These are phyloP conservation scores for Coniella lustricola DNA, from an alignment of 2,329 filamentous ascomycete species.

Conservation along the genomic window DNA sequence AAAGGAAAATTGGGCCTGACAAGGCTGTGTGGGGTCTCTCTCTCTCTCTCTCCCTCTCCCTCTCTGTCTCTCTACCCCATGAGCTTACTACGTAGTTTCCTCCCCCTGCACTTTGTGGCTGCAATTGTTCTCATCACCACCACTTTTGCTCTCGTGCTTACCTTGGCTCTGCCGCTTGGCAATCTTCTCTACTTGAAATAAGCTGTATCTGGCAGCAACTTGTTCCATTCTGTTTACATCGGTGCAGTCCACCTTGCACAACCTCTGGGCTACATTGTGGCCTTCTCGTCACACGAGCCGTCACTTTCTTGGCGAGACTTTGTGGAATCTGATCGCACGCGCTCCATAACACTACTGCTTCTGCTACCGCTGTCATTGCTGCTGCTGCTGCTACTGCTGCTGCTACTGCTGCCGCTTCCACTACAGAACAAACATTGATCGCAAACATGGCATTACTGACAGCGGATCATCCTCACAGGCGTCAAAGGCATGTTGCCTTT, in stretches of 20 bases:
- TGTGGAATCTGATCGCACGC: neutral
- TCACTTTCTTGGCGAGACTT: neutral
- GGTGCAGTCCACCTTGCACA: neutral
- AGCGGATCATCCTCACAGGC: constrained; percentile 37
- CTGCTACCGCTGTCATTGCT: too few relatives aligned
- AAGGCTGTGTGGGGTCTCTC: neutral
- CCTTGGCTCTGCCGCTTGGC: too few relatives aligned
- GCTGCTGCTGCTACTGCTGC: too few relatives aligned
- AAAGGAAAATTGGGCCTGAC: too few relatives aligned
- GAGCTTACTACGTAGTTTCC: neutral
- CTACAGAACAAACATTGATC: neutral
- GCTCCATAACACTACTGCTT: neutral
- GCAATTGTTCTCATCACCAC: neutral
- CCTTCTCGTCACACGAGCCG: neutral
- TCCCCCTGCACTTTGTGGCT: neutral
- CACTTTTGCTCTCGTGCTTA: too few relatives aligned
- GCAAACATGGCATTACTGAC: constrained; percentile 39
- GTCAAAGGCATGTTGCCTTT: constrained; percentile 53
- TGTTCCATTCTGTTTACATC: too few relatives aligned
- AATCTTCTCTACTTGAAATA: too few relatives aligned
- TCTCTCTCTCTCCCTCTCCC: neutral
- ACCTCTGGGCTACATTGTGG: neutral
- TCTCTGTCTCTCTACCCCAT: neutral
- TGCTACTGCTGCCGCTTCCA: neutral
- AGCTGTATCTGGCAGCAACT: too few relatives aligned